phyloP scores from a whole-genome alignment of 1,284 basidiomycete species.

The Stereum hirsutum region DNA sequence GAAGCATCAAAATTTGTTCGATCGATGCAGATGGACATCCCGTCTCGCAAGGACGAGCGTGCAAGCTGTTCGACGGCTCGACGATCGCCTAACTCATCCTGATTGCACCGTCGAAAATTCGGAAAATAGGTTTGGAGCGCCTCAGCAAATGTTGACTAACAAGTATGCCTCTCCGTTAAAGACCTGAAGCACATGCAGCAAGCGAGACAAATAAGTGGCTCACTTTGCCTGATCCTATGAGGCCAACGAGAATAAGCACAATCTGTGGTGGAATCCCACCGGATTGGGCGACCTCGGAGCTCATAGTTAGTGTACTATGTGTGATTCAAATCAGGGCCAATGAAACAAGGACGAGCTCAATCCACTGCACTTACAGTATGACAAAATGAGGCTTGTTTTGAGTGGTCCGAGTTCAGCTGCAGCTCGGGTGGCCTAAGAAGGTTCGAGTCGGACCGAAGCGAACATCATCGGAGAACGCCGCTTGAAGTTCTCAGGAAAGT shows the following conservation, averaged over 20 bases:
- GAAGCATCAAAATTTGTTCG: conserved; percentile 59
- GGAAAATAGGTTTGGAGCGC: conserved; percentile 50
- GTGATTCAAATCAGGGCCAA: conserved; percentile 11
- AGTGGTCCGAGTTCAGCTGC: too few species aligned
- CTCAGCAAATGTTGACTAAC: conserved; percentile 62
- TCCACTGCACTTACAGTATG: too few species aligned
- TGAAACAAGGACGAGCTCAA: background rate
- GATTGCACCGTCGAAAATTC: conserved; percentile 55
- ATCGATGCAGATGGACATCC: conserved; percentile 63
- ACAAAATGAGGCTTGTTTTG: too few species aligned
- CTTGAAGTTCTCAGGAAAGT: too few species aligned
- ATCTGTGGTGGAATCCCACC: too few species aligned
- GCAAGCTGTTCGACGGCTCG: conserved; percentile 48
- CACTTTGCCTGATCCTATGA: conserved; percentile 66
- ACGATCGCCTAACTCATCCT: conserved; percentile 55
- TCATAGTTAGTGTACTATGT: too few species aligned
- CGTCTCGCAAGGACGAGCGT: conserved; percentile 35
- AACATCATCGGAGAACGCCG: too few species aligned
- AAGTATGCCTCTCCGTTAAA: conserved; percentile 5
- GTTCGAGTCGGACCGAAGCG: too few species aligned
- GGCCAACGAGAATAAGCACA: conserved; percentile 58
- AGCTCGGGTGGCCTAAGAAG: too few species aligned
- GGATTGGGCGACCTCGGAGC: too few species aligned
- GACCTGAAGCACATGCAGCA: background rate
- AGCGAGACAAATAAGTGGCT: background rate